Conservation (phyloP, 2,329 filamentous ascomycete genomes). For the Xylariaceae sp. region DNA sequence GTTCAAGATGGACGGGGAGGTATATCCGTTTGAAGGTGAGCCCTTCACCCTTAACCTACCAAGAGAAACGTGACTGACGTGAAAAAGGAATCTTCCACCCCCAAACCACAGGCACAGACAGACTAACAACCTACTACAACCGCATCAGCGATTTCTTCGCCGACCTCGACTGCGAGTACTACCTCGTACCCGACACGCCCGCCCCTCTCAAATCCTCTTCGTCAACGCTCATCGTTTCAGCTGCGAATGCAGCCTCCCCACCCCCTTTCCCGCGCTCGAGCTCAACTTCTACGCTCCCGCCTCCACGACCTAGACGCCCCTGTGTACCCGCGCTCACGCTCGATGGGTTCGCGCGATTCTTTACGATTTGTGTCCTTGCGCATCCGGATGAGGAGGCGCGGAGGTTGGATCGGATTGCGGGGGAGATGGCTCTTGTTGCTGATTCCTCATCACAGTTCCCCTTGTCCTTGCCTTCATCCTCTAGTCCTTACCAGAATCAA, state of each 20-base stretch:
- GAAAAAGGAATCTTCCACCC: constrained; percentile 42
- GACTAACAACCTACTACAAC: constrained; percentile 33
- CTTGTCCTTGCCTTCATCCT: background rate
- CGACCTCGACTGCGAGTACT: constrained; percentile 53
- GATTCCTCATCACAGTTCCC: constrained; percentile 21
- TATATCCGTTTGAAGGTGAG: constrained; percentile 64
- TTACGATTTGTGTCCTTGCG: constrained; percentile 65
- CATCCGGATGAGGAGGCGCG: constrained; percentile 71
- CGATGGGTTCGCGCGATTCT: constrained; percentile 65
- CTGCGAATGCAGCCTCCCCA: constrained; percentile 3
- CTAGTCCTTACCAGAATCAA: too few relatives aligned
- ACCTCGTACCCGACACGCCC: constrained; percentile 49
- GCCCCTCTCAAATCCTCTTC: constrained; percentile 32
- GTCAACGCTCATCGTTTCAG: constrained; percentile 4
- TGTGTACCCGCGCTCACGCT: constrained; percentile 61
- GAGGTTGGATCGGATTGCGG: constrained; percentile 62
- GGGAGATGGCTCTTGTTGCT: constrained; percentile 61
- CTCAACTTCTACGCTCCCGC: constrained; percentile 4
- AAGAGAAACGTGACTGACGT: too few relatives aligned
- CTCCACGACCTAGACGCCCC: constrained; percentile 37
- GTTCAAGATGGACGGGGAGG: too few relatives aligned
- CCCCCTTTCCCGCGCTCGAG: constrained; percentile 13
- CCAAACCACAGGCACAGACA: constrained; percentile 19
- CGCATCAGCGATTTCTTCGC: constrained; percentile 56
- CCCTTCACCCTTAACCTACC: too few relatives aligned